Conservation (phyloP, 495 filamentous ascomycete species). For the Melanomma pulvis-pyrius region DNA sequence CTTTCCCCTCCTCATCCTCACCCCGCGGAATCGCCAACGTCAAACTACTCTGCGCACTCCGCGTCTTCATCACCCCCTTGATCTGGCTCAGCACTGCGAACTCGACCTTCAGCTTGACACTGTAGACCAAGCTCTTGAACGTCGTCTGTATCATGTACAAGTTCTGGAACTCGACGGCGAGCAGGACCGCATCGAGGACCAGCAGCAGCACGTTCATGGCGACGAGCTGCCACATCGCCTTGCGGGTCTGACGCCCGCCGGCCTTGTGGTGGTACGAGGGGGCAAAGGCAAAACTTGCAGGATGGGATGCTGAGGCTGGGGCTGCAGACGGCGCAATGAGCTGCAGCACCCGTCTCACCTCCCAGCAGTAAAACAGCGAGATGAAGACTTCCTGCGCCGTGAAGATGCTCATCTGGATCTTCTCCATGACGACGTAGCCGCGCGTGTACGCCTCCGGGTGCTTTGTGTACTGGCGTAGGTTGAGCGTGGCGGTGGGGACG, state of each 20-base stretch:
- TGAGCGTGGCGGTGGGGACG: constrained; percentile 48
- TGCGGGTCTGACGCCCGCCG: constrained; percentile 45
- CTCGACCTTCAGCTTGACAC: constrained; percentile 68
- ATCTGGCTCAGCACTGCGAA: constrained; percentile 58
- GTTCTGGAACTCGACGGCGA: constrained; percentile 59
- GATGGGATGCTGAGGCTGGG: constrained; percentile 22
- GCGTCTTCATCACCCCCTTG: constrained; percentile 25
- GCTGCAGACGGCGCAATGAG: neutral
- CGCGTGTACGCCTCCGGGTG: constrained; percentile 28
- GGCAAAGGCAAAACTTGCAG: constrained; percentile 30
- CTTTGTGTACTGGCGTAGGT: constrained; percentile 22
- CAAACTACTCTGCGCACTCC: neutral
- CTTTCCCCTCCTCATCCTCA: neutral
- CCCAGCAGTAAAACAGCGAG: constrained; percentile 61
- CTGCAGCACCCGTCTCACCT: constrained; percentile 48
- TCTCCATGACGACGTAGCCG: constrained; percentile 61
- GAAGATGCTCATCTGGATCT: constrained; percentile 65
- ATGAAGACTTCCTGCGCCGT: constrained; percentile 65
- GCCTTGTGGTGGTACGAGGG: constrained; percentile 29
- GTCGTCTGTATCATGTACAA: constrained; percentile 61
- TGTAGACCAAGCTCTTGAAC: constrained; percentile 63
- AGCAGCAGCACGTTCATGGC: constrained; percentile 60
- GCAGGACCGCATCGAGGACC: constrained; percentile 57
- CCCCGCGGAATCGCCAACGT: neutral
- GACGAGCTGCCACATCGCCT: constrained; percentile 61